Evolutionary conservation across 495 filamentous ascomycete genomes (phyloP).

Genomic region (Ascobolus immersus): DNA sequence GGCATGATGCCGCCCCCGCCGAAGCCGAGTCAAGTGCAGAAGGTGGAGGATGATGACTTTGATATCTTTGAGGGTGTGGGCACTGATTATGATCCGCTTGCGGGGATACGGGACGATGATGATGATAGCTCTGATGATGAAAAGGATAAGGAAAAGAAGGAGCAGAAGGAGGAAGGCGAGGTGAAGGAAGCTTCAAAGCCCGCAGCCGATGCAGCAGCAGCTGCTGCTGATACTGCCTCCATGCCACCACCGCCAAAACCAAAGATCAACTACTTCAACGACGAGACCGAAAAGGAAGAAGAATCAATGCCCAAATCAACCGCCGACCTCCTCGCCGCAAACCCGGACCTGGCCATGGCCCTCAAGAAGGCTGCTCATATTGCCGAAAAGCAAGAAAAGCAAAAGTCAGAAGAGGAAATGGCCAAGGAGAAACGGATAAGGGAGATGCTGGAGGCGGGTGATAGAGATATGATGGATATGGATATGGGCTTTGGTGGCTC

Average conservation of each 20-base stretch:
- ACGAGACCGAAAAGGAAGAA: constrained; percentile 5
- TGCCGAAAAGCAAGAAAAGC: constrained; percentile 28
- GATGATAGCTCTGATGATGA: constrained; percentile 23
- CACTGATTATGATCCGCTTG: constrained; percentile 70
- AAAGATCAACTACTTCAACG: constrained; percentile 17
- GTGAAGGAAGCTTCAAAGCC: constrained; percentile 3
- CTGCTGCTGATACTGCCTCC: constrained; percentile 3
- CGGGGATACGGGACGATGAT: constrained; percentile 34
- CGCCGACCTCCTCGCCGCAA: constrained; percentile 31
- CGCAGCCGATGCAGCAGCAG: background rate
- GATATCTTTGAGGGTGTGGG: constrained; percentile 77
- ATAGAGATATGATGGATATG: constrained; percentile 73
- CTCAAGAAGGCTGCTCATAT: constrained; percentile 62
- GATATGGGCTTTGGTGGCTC: constrained; percentile 83
- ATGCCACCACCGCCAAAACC: constrained; percentile 19
- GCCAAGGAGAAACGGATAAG: constrained; percentile 36
- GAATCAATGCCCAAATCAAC: constrained; percentile 21
- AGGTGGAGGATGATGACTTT: constrained; percentile 33
- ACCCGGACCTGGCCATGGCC: constrained; percentile 59
- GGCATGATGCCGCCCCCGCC: constrained; percentile 32
- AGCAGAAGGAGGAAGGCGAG: constrained; percentile 9
- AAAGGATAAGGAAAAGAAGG: constrained; percentile 19
- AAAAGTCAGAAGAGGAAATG: no score
- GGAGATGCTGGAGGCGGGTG: constrained; percentile 48
- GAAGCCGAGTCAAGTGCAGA: constrained; percentile 25